Percentiles rank a stretch among this genome's conserved stretches.
These are phyloP conservation scores for Oldenlandia corymbosa DNA, from an alignment of 257 asterid genomes.

Conservation along the genomic window DNA sequence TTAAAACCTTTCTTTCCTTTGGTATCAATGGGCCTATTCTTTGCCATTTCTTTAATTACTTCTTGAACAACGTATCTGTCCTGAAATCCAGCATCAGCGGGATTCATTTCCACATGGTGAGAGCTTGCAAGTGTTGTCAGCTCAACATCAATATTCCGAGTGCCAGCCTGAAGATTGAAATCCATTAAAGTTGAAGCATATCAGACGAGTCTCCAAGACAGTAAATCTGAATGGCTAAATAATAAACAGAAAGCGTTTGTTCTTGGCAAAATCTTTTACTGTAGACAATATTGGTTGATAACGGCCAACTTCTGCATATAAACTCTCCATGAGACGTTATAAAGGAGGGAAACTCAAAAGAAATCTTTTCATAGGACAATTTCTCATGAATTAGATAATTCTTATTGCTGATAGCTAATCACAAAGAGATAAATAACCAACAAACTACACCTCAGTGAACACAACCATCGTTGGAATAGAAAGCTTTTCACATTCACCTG, in stretches of 20 bases:
- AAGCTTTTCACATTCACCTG: not conserved
- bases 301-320: not conserved
- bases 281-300: not conserved
- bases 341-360: not conserved
- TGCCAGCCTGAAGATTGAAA: conserved; percentile 66
- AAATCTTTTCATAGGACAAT: too few relatives aligned
- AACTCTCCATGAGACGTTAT: not conserved
- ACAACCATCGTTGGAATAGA: not conserved
- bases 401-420: too few relatives aligned
- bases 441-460: not conserved
- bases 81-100: conserved; percentile 93
- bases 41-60: conserved; percentile 96
- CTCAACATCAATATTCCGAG: conserved; percentile 77
- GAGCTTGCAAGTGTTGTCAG: conserved; percentile 80
- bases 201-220: not conserved
- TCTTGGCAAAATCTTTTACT: not conserved
- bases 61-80: conserved; percentile 97
- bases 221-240: not conserved
- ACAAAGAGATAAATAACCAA: not conserved
- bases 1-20: conserved; percentile 91
- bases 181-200: conserved; percentile 15
- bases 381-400: not conserved
- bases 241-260: not conserved
- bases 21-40: conserved; percentile 82
- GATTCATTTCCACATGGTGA: conserved; percentile 89